These are phyloP conservation scores for Anthracocystis setariae DNA, from an alignment of 1,284 basidiomycete species.

Conservation along the genomic window DNA sequence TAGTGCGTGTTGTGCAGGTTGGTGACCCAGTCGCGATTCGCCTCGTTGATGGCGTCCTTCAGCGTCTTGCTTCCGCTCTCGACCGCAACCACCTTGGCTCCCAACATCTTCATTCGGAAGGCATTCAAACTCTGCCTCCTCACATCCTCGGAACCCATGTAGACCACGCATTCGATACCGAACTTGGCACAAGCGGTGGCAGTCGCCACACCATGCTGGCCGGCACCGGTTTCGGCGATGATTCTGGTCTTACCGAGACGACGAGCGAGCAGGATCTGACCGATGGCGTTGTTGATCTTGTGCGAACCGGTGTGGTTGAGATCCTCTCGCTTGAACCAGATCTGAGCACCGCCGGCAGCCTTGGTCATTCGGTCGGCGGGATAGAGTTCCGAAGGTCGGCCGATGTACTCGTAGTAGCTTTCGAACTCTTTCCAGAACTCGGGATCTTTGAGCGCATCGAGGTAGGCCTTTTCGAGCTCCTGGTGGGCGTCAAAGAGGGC, in stretches of 20 bases:
- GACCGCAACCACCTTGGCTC: conserved; percentile 86
- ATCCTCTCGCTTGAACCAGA: conserved; percentile 99
- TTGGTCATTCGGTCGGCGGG: conserved; percentile 79
- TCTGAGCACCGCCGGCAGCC: conserved; percentile 84
- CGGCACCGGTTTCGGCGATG: conserved; percentile 98
- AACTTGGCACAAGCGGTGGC: conserved; percentile 98
- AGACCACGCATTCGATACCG: conserved; percentile 92
- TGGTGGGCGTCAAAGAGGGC: conserved; percentile 87
- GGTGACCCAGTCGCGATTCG: conserved; percentile 87
- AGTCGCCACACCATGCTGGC: conserved; percentile 98
- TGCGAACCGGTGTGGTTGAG: conserved; percentile 71
- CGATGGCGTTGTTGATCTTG: conserved; percentile 68
- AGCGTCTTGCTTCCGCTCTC: conserved; percentile 91
- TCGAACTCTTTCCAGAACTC: conserved; percentile 93
- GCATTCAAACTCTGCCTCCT: conserved; percentile 94
- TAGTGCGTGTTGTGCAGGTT: conserved; percentile 89
- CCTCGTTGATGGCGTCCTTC: conserved; percentile 79
- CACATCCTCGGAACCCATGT: conserved; percentile 99
- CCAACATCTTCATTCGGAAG: conserved; percentile 97
- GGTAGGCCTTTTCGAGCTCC: conserved; percentile 91
- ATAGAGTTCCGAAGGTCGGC: conserved; percentile 79
- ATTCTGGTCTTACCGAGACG: conserved; percentile 95
- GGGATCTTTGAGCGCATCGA: conserved; percentile 84
- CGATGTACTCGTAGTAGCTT: conserved; percentile 88
- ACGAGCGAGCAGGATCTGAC: conserved; percentile 82